These are phyloP conservation scores for Aspergillus leporis DNA, from an alignment of 495 filamentous ascomycete genomes.

Conservation along the genomic window DNA sequence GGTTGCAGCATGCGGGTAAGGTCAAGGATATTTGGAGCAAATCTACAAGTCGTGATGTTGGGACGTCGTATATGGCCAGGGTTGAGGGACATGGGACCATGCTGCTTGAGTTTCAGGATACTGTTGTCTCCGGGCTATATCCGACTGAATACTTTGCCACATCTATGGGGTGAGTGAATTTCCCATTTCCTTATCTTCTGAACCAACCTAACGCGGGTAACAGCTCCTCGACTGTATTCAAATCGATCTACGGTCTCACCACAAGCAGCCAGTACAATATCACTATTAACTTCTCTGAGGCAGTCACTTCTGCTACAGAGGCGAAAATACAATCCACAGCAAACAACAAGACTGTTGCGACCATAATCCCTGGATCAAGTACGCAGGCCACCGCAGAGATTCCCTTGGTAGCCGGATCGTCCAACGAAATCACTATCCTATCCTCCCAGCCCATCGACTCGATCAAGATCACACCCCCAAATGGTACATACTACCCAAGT, in stretches of 20 bases:
- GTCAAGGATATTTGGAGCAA: constrained; percentile 47
- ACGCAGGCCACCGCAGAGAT: constrained; percentile 19
- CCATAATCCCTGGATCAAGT: constrained; percentile 11
- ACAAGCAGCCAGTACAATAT: constrained; percentile 34
- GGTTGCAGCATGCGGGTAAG: constrained; percentile 37
- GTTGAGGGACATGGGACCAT: constrained; percentile 46
- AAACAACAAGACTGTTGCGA: constrained; percentile 12
- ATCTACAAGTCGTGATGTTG: constrained; percentile 27
- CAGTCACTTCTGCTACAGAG: constrained; percentile 5
- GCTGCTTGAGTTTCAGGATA: constrained; percentile 42
- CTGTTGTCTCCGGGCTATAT: constrained; percentile 29
- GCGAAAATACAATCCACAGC: constrained; percentile 11
- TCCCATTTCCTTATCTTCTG: neutral
- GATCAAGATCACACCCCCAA: constrained; percentile 29
- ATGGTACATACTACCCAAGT: constrained; percentile 39
- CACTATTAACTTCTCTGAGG: constrained; percentile 25
- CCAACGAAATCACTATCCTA: constrained; percentile 34
- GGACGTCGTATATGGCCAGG: constrained; percentile 36
- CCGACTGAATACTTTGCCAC: constrained; percentile 20
- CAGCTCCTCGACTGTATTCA: constrained; percentile 27
- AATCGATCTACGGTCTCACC: constrained; percentile 37
- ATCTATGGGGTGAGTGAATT: constrained; percentile 22
- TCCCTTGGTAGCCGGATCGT: constrained; percentile 28
- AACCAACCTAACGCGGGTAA: neutral
- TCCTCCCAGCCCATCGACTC: constrained; percentile 19